A percentile compares a stretch with the other conserved stretches of the same genome.
Evolutionary conservation across 2,329 filamentous ascomycete species (phyloP).

Genomic region (Ambrosiella cleistominuta): DNA sequence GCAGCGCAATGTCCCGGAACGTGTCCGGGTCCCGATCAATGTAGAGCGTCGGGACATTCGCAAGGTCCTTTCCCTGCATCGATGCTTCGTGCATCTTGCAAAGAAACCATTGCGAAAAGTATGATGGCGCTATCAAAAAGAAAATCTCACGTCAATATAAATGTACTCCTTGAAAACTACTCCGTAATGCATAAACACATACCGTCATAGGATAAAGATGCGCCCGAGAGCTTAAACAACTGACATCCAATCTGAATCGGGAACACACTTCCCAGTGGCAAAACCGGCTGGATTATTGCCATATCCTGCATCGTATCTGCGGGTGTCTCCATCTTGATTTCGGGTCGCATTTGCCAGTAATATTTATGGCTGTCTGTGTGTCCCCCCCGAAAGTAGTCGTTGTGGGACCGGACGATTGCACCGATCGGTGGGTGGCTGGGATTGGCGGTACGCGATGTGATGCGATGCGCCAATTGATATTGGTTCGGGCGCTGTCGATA

Average conservation of each 20-base stretch:
- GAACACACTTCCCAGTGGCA: constrained; percentile 56
- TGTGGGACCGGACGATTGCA: too few relatives aligned
- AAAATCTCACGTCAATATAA: background rate
- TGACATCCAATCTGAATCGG: constrained; percentile 57
- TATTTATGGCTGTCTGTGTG: background rate
- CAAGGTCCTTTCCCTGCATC: constrained; percentile 30
- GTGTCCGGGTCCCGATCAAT: constrained; percentile 86
- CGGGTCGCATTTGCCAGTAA: background rate
- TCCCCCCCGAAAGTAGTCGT: too few relatives aligned
- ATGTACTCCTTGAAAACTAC: constrained; percentile 13
- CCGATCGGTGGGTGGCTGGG: too few relatives aligned
- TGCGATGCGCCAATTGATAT: too few relatives aligned
- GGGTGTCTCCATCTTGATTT: background rate
- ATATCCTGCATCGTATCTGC: constrained; percentile 15
- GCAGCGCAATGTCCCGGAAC: constrained; percentile 74
- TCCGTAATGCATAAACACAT: background rate
- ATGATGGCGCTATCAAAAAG: constrained; percentile 56
- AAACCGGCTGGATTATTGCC: constrained; percentile 34
- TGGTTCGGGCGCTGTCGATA: too few relatives aligned
- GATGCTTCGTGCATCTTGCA: constrained; percentile 56
- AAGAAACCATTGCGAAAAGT: constrained; percentile 87
- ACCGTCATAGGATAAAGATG: constrained; percentile 58
- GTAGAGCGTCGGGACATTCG: constrained; percentile 58
- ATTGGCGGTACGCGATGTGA: too few relatives aligned
- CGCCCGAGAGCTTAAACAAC: constrained; percentile 55